These are phyloP conservation scores for Globisporangium cylindrosporum DNA, from an alignment of 352 stramenopile genomes.

Conservation along the genomic window DNA sequence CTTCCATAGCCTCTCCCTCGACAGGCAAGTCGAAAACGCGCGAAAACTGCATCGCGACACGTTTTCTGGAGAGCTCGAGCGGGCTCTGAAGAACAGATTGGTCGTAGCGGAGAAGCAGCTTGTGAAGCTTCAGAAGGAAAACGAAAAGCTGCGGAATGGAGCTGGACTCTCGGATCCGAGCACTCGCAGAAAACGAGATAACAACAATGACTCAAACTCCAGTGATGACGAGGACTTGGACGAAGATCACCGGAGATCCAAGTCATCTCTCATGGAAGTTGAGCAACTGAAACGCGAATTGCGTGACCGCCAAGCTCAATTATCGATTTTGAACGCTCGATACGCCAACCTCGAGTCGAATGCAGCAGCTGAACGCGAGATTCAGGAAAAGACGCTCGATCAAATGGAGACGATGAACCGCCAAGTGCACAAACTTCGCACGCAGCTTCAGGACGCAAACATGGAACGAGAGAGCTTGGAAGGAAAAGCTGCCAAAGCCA, in stretches of 20 bases:
- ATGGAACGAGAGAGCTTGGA: slow-evolving; percentile 83
- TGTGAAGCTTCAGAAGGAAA: slow-evolving; percentile 65
- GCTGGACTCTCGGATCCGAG: neutral
- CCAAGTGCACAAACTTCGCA: slow-evolving; percentile 87
- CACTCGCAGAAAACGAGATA: slow-evolving; percentile 20
- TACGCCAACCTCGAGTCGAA: slow-evolving; percentile 90
- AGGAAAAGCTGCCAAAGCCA: slow-evolving; percentile 47
- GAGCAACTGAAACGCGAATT: slow-evolving; percentile 75
- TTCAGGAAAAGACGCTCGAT: slow-evolving; percentile 86
- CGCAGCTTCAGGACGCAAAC: slow-evolving; percentile 70
- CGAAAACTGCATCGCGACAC: slow-evolving; percentile 49
- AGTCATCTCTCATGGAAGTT: slow-evolving; percentile 26
- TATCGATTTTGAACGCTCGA: slow-evolving; percentile 82
- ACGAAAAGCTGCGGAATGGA: slow-evolving; percentile 45
- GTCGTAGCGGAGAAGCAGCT: slow-evolving; percentile 71
- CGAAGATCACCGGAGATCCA: slow-evolving; percentile 17
- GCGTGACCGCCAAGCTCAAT: slow-evolving; percentile 74
- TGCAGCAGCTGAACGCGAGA: slow-evolving; percentile 72
- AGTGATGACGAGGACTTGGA: slow-evolving; percentile 25
- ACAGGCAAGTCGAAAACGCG: slow-evolving; percentile 42
- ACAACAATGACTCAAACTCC: slow-evolving; percentile 28
- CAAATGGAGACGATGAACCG: slow-evolving; percentile 91
- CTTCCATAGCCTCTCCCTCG: slow-evolving; percentile 32
- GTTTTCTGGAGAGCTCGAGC: slow-evolving; percentile 57
- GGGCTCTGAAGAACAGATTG: slow-evolving; percentile 67